phyloP scores from a whole-genome alignment of 352 stramenopile species.

The Globisporangium cederbergense region DNA sequence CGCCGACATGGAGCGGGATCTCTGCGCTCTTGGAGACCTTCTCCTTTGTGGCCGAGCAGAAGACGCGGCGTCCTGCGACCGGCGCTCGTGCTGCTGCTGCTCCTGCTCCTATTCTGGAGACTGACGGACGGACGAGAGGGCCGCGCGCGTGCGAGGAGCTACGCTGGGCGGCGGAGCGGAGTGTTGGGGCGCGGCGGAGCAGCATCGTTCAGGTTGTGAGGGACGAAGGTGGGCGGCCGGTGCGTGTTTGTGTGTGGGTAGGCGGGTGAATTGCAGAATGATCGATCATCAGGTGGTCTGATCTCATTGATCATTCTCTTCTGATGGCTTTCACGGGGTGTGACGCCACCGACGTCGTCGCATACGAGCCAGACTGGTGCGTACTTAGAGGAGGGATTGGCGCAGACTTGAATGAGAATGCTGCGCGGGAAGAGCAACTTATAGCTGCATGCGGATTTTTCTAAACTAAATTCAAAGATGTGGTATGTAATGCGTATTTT shows the following conservation, averaged over 20 bases:
- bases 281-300: neutral
- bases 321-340: neutral
- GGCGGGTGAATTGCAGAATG: neutral
- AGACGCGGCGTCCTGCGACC: conserved; percentile 25
- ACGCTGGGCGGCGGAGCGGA: neutral
- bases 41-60: conserved; percentile 47
- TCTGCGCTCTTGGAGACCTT: conserved; percentile 23
- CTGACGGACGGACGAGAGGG: neutral
- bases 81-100: conserved; percentile 13
- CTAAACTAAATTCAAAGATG: no score
- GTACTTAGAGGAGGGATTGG: neutral
- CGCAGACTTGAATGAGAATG: no score
- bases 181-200: neutral
- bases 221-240: neutral
- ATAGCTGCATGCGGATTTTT: no score
- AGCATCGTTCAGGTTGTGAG: neutral
- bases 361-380: neutral
- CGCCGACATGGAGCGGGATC: conserved; percentile 44
- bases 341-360: conserved; percentile 6
- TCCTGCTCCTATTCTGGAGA: conserved; percentile 4
- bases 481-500: no score
- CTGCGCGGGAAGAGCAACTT: no score
- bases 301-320: neutral
- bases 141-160: neutral
- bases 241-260: no score